Evolutionary conservation across 2,329 filamentous ascomycete genomes (phyloP).

Genomic region (Tricladium varicosporioides): DNA sequence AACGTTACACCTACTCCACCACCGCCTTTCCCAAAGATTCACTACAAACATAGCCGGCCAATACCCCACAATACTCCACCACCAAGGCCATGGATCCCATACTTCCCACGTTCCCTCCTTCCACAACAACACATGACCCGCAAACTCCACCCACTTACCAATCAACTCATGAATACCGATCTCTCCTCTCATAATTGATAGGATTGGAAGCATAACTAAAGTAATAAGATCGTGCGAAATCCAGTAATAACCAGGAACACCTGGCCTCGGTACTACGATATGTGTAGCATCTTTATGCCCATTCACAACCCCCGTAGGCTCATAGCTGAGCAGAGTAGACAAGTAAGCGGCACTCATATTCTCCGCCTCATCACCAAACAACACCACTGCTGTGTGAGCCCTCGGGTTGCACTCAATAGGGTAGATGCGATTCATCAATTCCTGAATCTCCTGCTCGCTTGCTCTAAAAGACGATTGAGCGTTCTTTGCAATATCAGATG

Average conservation of each 20-base stretch:
- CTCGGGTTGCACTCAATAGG: constrained; percentile 72
- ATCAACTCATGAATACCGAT: constrained; percentile 24
- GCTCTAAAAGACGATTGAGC: constrained; percentile 4
- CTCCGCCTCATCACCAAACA: constrained; percentile 50
- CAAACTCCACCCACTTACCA: constrained; percentile 31
- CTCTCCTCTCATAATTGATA: constrained; percentile 31
- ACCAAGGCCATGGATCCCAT: constrained; percentile 56
- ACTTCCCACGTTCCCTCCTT: constrained; percentile 52
- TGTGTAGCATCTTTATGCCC: constrained; percentile 8
- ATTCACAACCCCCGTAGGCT: constrained; percentile 11
- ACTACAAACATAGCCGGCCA: constrained; percentile 51
- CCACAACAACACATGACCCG: constrained; percentile 46
- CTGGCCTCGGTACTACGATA: constrained; percentile 26
- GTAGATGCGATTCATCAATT: constrained; percentile 46
- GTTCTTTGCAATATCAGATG: constrained; percentile 36
- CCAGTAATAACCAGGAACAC: constrained; percentile 55
- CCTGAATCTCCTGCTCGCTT: constrained; percentile 8
- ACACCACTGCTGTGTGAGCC: constrained; percentile 63
- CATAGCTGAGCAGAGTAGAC: constrained; percentile 38
- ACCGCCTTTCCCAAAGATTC: constrained; percentile 43
- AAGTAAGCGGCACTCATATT: constrained; percentile 51
- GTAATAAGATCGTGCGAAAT: constrained; percentile 63
- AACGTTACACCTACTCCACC: constrained; percentile 66
- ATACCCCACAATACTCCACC: constrained; percentile 56
- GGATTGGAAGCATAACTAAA: constrained; percentile 47